Base-by-base conservation (phyloP, 305 asterid species). In the Rubia tinctorum region DNA sequence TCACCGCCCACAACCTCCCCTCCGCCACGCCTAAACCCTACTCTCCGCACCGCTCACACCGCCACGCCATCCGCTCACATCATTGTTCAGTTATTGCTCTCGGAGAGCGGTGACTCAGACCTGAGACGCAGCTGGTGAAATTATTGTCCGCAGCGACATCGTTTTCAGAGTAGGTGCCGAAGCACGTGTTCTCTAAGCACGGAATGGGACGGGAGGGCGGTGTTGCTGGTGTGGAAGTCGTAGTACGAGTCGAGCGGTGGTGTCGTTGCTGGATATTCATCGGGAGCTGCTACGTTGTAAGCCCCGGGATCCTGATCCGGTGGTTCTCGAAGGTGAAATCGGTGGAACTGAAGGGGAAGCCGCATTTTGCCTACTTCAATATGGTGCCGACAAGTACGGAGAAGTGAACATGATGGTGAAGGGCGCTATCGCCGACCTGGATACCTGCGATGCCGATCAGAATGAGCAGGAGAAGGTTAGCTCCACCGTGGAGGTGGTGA, bases 321-420 rank as follows among this genome's bases (percentile, higher is more conserved):
- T 68, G 99, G 61, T 95, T 95, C 61, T 98, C 98, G 40, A 95
- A 95, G 71, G 84, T 91, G 55, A 85, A 91, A 77, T 84, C 93
- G 68, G 60, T 95, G 82, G 94, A 89, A 88, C 80, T 95, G 75
- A 95, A 95, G 81, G 99, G 99, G 65, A 95, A 95, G 88, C 99
- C 99, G 72, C 99, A 95, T 89, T 95, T 95, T 71, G 97, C 99
- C 0, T 98, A 92, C 80, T 95, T 92, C 79, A 95, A 88, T 87
- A 87, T 95, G 62, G 98, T 95, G 55, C 99, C 99, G 45, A n/a
- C n/a, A n/a, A n/a, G n/a, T n/a, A n/a, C n/a, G n/a, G 98, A 95
- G 14, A 95, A 96, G 0, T 95, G 99, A 98, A 98, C 99, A 8
- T 95, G 99, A n/a, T n/a, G n/a, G n/a, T n/a, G 99, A 70, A 92